phyloP scores from a whole-genome alignment of 768 basidiomycete species.

The Lactifluus piperatus region DNA sequence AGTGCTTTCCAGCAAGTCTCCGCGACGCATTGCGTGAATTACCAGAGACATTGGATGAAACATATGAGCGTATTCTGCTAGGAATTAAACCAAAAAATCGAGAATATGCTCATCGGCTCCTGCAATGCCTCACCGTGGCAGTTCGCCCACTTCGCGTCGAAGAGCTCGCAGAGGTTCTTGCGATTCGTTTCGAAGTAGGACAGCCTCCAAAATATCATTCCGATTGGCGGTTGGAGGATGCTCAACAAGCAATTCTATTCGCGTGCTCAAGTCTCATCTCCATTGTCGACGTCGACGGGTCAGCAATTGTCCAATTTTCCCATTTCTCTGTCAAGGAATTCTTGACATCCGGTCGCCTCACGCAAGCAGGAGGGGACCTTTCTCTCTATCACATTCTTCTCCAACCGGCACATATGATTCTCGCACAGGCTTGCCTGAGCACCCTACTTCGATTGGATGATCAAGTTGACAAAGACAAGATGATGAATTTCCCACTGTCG shows the following conservation, averaged over 20 bases:
- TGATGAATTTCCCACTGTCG: no score
- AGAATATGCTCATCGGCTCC: background rate
- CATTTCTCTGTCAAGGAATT: background rate
- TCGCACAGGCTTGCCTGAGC: no score
- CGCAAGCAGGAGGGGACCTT: no score
- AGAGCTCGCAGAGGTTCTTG: background rate
- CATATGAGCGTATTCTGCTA: background rate
- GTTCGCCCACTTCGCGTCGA: background rate
- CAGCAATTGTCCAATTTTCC: background rate
- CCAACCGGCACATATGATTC: no score
- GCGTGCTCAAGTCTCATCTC: background rate
- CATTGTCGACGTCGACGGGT: background rate
- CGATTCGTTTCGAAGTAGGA: background rate
- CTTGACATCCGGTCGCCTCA: background rate
- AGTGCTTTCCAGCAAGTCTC: background rate
- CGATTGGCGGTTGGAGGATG: background rate
- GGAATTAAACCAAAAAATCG: background rate
- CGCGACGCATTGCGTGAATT: background rate
- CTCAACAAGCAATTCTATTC: background rate
- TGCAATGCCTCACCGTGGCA: background rate
- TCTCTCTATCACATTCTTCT: background rate
- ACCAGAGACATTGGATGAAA: background rate
- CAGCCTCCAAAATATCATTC: background rate
- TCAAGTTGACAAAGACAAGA: no score
- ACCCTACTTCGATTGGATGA: no score